Percentiles rank a stretch among this genome's conserved stretches.
Evolutionary conservation across 176 grass and related monocot species (phyloP).

Genomic region (Triticum aestivum): IWGSC_CS_RefSeq_v2.1 NC_057803.1:581428754-581429253

Average conservation of each 20-base stretch:
- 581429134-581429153: slow-evolving; percentile 32
- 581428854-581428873: slow-evolving; percentile 96
- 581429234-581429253: background rate
- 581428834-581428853: slow-evolving; percentile 88
- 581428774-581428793: background rate
- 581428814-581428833: slow-evolving; percentile 90
- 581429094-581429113: slow-evolving; percentile 29
- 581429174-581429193: background rate
- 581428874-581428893: slow-evolving; percentile 80
- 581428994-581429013: background rate
- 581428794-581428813: slow-evolving; percentile 39
- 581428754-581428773: background rate
- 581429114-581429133: slow-evolving; percentile 37
- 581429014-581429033: slow-evolving; percentile 4
- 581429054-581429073: background rate
- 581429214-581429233: background rate
- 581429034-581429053: slow-evolving; percentile 28
- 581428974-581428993: slow-evolving; percentile 28
- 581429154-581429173: background rate
- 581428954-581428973: background rate
- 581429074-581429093: background rate
- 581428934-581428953: background rate
- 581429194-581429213: background rate
- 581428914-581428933: background rate
- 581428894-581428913: slow-evolving; percentile 17